These are phyloP conservation scores for Skeletonema tropicum DNA, from an alignment of 108 stramenopile species.

Conservation along the genomic window DNA sequence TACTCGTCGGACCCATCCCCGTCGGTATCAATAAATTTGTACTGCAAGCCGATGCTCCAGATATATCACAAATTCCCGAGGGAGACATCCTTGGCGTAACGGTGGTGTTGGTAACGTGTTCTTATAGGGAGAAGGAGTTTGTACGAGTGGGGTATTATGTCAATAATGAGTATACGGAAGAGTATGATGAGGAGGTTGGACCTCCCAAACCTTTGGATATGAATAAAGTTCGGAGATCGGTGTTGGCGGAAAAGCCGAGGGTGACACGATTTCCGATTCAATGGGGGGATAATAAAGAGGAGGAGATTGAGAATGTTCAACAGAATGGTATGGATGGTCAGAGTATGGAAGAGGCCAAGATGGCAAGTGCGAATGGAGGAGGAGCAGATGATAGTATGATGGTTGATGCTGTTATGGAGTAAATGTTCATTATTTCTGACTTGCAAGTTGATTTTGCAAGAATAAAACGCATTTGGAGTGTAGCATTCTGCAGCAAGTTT, in stretches of 20 bases:
- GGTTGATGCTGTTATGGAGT: conserved; percentile 8
- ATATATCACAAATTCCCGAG: conserved; percentile 75
- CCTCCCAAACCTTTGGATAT: conserved; percentile 66
- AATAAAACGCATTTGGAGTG: background rate
- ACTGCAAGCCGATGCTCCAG: conserved; percentile 91
- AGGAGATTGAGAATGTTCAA: conserved; percentile 13
- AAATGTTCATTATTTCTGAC: background rate
- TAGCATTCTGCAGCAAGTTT: background rate
- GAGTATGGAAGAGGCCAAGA: conserved; percentile 21
- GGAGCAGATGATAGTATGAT: conserved; percentile 4
- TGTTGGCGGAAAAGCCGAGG: conserved; percentile 95
- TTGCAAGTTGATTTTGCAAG: background rate
- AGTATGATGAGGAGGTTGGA: conserved; percentile 53
- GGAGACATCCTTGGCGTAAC: conserved; percentile 97
- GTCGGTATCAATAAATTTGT: conserved; percentile 94
- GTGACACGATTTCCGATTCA: conserved; percentile 96
- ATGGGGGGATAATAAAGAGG: conserved; percentile 74
- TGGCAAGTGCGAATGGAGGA: conserved; percentile 1
- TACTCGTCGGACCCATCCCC: conserved; percentile 97
- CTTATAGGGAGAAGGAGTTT: conserved; percentile 94
- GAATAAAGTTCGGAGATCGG: conserved; percentile 75
- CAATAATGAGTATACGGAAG: conserved; percentile 94
- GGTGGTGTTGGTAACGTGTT: conserved; percentile 96
- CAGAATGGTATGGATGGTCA: conserved; percentile 20
- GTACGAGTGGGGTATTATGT: conserved; percentile 99